These are phyloP conservation scores for Boletus tylopilopsis DNA, from an alignment of 768 basidiomycete genomes.

Conservation along the genomic window DNA sequence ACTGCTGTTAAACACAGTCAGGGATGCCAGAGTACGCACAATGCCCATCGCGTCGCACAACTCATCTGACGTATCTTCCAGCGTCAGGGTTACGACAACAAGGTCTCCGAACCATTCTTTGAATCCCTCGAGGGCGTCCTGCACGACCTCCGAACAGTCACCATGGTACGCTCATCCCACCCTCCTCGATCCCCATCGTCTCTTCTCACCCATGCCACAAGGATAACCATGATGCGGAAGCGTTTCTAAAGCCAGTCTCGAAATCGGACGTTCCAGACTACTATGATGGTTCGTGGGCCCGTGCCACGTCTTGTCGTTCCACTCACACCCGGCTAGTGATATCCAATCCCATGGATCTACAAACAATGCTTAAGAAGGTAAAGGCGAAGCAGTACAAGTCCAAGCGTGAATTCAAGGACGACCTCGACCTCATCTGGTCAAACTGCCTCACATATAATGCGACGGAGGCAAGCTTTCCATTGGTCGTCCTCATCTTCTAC, in stretches of 20 bases:
- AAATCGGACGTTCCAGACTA: slow-evolving; percentile 92
- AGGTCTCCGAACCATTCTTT: slow-evolving; percentile 85
- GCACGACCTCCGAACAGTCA: slow-evolving; percentile 75
- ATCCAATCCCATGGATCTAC: slow-evolving; percentile 91
- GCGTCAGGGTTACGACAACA: slow-evolving; percentile 53
- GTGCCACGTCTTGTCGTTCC: background rate
- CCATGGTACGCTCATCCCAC: slow-evolving; percentile 46
- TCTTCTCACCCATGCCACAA: slow-evolving; percentile 32
- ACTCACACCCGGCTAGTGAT: slow-evolving; percentile 60
- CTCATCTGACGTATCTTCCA: slow-evolving; percentile 29
- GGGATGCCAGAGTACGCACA: slow-evolving; percentile 77
- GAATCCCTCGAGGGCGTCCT: slow-evolving; percentile 90
- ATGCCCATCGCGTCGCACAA: slow-evolving; percentile 12
- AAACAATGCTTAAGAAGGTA: slow-evolving; percentile 89
- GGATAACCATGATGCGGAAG: slow-evolving; percentile 88
- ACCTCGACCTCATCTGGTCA: slow-evolving; percentile 94
- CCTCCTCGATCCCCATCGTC: slow-evolving; percentile 21
- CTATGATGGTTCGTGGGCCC: slow-evolving; percentile 69
- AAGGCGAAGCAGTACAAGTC: slow-evolving; percentile 90
- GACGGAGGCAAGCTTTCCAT: slow-evolving; percentile 63
- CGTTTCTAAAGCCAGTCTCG: slow-evolving; percentile 91
- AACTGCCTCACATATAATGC: slow-evolving; percentile 95
- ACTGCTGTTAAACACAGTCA: slow-evolving; percentile 78
- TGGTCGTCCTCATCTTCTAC: background rate
- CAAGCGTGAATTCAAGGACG: slow-evolving; percentile 90